Percentiles rank a stretch among this genome's conserved stretches.
Evolutionary conservation across 2,329 filamentous ascomycete species (phyloP).

Genomic region (Epichloe amarillans): DNA sequence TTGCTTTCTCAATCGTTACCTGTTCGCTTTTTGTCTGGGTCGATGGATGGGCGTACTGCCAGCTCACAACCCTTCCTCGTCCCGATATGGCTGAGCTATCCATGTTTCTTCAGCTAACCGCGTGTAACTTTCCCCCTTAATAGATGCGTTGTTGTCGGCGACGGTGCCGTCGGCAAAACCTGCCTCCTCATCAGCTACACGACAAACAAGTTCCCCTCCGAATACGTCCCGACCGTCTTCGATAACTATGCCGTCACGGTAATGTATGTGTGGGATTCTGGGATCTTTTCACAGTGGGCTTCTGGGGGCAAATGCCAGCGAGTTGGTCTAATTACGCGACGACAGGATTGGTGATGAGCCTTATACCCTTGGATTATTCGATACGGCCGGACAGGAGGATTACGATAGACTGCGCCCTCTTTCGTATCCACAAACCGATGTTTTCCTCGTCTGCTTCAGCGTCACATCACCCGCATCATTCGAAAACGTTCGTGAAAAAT

Average conservation of each 20-base stretch:
- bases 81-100: neutral
- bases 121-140: neutral
- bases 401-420: conserved; percentile 93
- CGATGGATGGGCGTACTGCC: neutral
- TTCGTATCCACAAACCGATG: conserved; percentile 96
- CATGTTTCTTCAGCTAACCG: neutral
- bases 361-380: conserved; percentile 92
- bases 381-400: conserved; percentile 98
- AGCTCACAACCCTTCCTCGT: neutral
- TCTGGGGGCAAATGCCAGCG: neutral
- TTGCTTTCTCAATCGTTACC: neutral
- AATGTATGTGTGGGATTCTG: conserved; percentile 56
- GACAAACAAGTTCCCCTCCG: conserved; percentile 98
- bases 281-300: neutral
- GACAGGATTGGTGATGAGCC: conserved; percentile 95
- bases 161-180: conserved; percentile 98
- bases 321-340: conserved; percentile 8
- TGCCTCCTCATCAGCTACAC: conserved; percentile 98
- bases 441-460: conserved; percentile 97
- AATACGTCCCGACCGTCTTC: conserved; percentile 99
- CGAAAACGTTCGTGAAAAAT: conserved; percentile 98
- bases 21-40: neutral
- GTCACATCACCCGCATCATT: conserved; percentile 96
- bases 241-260: conserved; percentile 99
- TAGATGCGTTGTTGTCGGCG: conserved; percentile 97